Evolutionary conservation across 805 yeast genomes (phyloP), one percentile per base, ranked within the genome.

Genomic region (Candida morakotiae): DNA sequence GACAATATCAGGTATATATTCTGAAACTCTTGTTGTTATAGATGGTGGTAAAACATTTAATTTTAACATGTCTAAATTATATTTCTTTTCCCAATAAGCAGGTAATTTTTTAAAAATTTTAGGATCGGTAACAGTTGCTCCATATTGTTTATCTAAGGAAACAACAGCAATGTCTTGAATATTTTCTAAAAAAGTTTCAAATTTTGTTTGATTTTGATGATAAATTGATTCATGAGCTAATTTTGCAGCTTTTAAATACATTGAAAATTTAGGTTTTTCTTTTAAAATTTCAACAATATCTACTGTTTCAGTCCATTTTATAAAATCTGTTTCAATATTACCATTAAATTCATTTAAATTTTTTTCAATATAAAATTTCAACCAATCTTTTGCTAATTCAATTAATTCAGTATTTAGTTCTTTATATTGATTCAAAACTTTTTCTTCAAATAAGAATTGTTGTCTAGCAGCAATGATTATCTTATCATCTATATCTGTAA

Each of bases 401-500:
- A 69, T 28, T 21, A 81, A 60, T 4, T 60, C 68, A 0, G 45
- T 45, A 5, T 64, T 47, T 9, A 72, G 49, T 14, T 40, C 56
- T 9, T 45, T 51, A 37, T 57, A 50, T 9, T 50, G 45, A 13
- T 48, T 51, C 8, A 53, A 47, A 10, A 68, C 56, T 49, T 75
- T 84, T 47, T 80, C 63, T 27, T 82, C 83, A 53, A 84, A 89
- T 23, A 93, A 65, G 58, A 81, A 81, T 51, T 78, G 81, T 55
- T 93, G 97, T 59, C 98, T 81, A 3, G 96, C 98, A 42, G 96
- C 83, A 29, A 93, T 65, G 51, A 93, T 93, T 62, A 93, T 93
- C 63, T 93, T 93, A 62, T 93, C 98, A 60, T 93, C 98, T 43
- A 93, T 88, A 60, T 93, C 98, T n/a, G 98, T 93, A 41, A 93